Conservation (phyloP, 2,329 filamentous ascomycete species). For the Monosporascus sp. region DNA sequence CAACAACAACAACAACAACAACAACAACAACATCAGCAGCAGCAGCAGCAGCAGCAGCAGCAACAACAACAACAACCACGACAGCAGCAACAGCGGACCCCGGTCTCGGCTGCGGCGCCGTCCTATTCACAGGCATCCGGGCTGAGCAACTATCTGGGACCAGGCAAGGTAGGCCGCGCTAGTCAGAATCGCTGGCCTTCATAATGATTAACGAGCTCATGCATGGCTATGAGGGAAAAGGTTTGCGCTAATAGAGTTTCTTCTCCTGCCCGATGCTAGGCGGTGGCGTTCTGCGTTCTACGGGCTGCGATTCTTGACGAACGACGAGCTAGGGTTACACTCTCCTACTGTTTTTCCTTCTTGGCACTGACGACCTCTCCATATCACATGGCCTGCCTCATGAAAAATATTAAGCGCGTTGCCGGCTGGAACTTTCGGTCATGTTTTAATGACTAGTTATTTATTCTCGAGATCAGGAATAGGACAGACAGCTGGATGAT, state of each 20-base stretch:
- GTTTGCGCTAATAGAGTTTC: slow-evolving; percentile 1
- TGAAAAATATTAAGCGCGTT: no score
- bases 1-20: slow-evolving; percentile 10
- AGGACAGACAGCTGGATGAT: no score
- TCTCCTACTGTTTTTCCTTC: no score
- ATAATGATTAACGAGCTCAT: slow-evolving; percentile 9
- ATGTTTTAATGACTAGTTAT: no score
- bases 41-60: slow-evolving; percentile 19
- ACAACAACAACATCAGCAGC: slow-evolving; percentile 16
- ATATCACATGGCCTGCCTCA: no score
- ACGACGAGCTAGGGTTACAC: no score
- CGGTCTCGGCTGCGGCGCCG: slow-evolving; percentile 17
- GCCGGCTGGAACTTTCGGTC: no score
- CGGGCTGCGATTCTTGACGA: no score
- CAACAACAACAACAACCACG: slow-evolving; percentile 21
- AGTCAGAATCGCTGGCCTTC: slow-evolving; percentile 21
- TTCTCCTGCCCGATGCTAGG: no score
- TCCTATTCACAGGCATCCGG: slow-evolving; percentile 21
- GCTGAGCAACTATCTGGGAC: slow-evolving; percentile 20
- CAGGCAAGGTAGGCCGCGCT: slow-evolving; percentile 19
- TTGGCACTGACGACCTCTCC: no score
- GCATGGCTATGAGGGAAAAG: slow-evolving; percentile 10
- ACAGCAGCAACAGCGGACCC: slow-evolving; percentile 19
- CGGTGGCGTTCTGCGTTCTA: no score
- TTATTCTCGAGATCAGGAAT: no score